Evolutionary conservation across 2,329 filamentous ascomycete species (phyloP), one percentile per base, ranked within the genome.

Genomic region (Hypoxylon sp.): DNA sequence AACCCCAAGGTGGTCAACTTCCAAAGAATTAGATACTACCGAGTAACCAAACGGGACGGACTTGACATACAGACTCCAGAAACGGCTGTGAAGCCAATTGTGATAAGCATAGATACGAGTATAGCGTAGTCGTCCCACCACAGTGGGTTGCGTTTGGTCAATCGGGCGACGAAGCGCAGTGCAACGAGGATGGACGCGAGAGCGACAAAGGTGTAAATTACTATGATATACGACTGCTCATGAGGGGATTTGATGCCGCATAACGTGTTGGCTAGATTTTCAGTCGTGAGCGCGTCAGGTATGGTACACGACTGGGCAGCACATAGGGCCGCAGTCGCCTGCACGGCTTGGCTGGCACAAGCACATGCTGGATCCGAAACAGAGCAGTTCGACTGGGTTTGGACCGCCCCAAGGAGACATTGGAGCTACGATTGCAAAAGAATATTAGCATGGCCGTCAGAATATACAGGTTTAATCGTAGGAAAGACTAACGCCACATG

Each of bases 61-160:
- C 27, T 51, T 6, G n/a, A 30, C 48, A 30, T 31, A 51, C 48
- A 25, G n/a, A 51, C 6, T 30, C 48, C 48, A 3, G 13, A 17
- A 4, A 51, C 25, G 27, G 14, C 8, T 17, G 22, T 30, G 27
- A 51, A 51, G 7, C 22, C 25, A 10, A 51, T 51, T 25, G 48
- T 6, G 13, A 51, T 13, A 13, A 17, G 1, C 2, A 31, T 31
- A n/a, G 48, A 51, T 4, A 51, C 14, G 25, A 51, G 25, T 13
- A 51, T 31, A 30, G 27, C 31, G n/a, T 51, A 51, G 48, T 51
- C 48, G 27, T 51, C 48, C 25, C 25, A 31, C 48, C 48, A 51
- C 17, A 51, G n/a, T 5, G 48, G 48, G 17, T 31, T 51, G 48
- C 48, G 48, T 14, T 51, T 17, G 27, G 27, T 27, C 17, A 27